phyloP scores from a whole-genome alignment of 2,329 filamentous ascomycete species.

The Neonectria punicea region DNA sequence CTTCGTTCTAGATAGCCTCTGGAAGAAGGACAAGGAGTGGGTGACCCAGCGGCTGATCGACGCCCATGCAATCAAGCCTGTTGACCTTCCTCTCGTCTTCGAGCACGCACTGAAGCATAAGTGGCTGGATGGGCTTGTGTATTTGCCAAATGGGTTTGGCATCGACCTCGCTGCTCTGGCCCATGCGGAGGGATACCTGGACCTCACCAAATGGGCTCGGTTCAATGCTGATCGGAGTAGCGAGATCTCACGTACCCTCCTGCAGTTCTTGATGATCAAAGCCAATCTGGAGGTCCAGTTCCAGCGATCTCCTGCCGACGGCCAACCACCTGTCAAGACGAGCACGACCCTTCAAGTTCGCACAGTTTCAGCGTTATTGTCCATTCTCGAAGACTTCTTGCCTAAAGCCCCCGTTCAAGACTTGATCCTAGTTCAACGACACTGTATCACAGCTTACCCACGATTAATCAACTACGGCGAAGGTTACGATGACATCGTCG shows the following conservation, averaged over 20 bases:
- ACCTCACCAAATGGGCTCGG: constrained; percentile 83
- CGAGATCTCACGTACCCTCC: constrained; percentile 76
- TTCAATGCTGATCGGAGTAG: constrained; percentile 73
- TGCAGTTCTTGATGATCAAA: constrained; percentile 87
- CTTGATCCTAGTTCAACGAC: constrained; percentile 82
- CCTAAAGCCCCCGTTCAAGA: constrained; percentile 70
- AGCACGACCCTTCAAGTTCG: constrained; percentile 85
- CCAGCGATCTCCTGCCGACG: constrained; percentile 73
- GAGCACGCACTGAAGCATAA: constrained; percentile 80
- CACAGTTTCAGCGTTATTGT: constrained; percentile 83
- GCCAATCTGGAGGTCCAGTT: constrained; percentile 81
- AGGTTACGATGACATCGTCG: constrained; percentile 90
- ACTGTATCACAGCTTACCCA: constrained; percentile 92
- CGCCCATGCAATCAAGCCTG: constrained; percentile 80
- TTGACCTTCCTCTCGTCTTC: constrained; percentile 55
- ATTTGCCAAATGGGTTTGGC: constrained; percentile 83
- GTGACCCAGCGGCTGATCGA: constrained; percentile 83
- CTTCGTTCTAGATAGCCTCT: constrained; percentile 90
- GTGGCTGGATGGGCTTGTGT: constrained; percentile 86
- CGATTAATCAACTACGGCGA: constrained; percentile 96
- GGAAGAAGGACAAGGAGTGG: constrained; percentile 91
- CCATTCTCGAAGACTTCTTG: constrained; percentile 79
- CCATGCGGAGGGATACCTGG: constrained; percentile 82
- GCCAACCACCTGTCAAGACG: constrained; percentile 63
- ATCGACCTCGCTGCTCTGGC: constrained; percentile 88